Percentiles rank a stretch among this genome's conserved stretches.
Evolutionary conservation across 1,139 yeast species (phyloP).

Genomic region (Debaryomycetaceae sp.): DNA sequence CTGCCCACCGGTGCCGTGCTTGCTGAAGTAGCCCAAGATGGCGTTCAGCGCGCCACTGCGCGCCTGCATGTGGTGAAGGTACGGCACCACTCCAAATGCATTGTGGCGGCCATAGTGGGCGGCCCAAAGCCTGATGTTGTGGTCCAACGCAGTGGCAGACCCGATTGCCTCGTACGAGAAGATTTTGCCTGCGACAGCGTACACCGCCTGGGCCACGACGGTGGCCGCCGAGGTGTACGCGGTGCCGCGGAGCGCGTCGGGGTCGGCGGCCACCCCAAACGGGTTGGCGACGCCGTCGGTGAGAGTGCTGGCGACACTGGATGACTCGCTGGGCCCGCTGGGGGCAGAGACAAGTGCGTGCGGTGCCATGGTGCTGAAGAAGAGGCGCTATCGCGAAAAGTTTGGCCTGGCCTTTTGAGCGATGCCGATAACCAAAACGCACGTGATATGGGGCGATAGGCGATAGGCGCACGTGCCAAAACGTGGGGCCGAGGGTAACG

Average conservation of each 20-base stretch:
- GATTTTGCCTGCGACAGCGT: slow-evolving; percentile 56
- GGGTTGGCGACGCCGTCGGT: slow-evolving; percentile 28
- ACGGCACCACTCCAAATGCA: slow-evolving; percentile 54
- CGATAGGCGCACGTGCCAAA: slow-evolving; percentile 1
- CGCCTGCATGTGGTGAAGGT: slow-evolving; percentile 59
- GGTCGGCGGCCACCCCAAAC: slow-evolving; percentile 58
- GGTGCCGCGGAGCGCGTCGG: slow-evolving; percentile 45
- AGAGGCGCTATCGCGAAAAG: background rate
- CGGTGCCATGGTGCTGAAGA: slow-evolving; percentile 10
- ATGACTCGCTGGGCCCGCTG: slow-evolving; percentile 1
- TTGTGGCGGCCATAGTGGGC: slow-evolving; percentile 47
- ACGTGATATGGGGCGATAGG: slow-evolving; percentile 12
- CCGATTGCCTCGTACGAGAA: slow-evolving; percentile 71
- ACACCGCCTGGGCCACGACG: slow-evolving; percentile 62
- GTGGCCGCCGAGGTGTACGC: slow-evolving; percentile 60
- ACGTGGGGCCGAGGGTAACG: too few relatives aligned
- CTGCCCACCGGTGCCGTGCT: slow-evolving; percentile 35
- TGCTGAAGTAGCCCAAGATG: slow-evolving; percentile 64
- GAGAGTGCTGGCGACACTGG: slow-evolving; percentile 6
- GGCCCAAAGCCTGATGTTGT: slow-evolving; percentile 60
- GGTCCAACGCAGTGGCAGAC: slow-evolving; percentile 56
- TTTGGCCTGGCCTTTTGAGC: too few relatives aligned
- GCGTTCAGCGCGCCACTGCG: slow-evolving; percentile 84
- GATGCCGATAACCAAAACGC: too few relatives aligned
- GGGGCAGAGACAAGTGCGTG: slow-evolving; percentile 11